A percentile compares a stretch with the other conserved stretches of the same genome.
Evolutionary conservation across 176 grass and related monocot genomes (phyloP).

Genomic region (Hyparrhenia diplandra): DNA sequence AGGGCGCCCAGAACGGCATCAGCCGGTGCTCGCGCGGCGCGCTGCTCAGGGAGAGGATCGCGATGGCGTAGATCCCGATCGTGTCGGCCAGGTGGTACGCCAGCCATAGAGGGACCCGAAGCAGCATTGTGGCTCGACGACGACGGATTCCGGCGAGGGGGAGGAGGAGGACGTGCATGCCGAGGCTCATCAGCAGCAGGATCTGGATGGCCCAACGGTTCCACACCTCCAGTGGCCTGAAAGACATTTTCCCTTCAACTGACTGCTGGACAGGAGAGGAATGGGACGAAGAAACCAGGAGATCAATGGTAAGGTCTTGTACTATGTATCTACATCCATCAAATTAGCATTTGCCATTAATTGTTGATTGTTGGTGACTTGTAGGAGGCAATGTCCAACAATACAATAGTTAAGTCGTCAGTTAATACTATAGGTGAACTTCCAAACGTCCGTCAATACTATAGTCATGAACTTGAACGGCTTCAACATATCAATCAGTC

Average conservation of each 20-base stretch:
- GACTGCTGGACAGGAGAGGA: too few relatives aligned
- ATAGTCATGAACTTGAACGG: background rate
- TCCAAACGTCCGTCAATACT: background rate
- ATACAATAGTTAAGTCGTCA: background rate
- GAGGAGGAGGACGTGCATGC: background rate
- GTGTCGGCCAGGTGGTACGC: constrained; percentile 35
- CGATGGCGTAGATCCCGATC: constrained; percentile 33
- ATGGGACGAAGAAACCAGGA: background rate
- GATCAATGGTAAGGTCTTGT: background rate
- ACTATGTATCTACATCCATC: background rate
- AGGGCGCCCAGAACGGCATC: constrained; percentile 39
- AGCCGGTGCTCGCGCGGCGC: background rate
- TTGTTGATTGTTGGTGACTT: background rate
- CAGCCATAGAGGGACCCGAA: constrained; percentile 22
- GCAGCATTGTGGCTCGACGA: background rate
- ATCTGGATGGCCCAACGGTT: constrained; percentile 15
- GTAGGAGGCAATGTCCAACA: background rate
- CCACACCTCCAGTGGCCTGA: background rate
- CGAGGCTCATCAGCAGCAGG: background rate
- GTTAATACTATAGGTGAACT: background rate
- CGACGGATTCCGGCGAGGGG: constrained; percentile 12
- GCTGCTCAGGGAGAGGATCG: constrained; percentile 6
- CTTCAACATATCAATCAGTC: background rate
- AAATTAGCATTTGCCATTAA: background rate
- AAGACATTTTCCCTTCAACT: background rate